Conservation (phyloP, 441 rosid species). For the Kokia cookei region DNA sequence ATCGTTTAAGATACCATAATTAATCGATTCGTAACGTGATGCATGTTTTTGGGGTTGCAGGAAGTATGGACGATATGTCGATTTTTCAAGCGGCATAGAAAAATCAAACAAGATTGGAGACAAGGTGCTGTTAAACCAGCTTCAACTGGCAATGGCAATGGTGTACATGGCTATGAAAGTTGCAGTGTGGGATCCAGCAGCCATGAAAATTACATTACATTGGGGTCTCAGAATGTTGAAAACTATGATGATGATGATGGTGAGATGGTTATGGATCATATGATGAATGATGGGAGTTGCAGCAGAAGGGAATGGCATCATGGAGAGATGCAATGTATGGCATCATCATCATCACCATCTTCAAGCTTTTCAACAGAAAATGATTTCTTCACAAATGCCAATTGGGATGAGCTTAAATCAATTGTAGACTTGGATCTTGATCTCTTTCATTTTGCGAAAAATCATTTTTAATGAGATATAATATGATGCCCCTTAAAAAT, state of each 20-base stretch:
- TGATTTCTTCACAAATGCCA: conserved; percentile 28
- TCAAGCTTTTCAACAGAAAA: conserved; percentile 17
- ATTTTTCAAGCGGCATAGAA: conserved; percentile 63
- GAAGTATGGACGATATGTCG: conserved; percentile 95
- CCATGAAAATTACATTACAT: conserved; percentile 44
- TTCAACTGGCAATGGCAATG: not conserved
- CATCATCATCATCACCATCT: conserved; percentile 13
- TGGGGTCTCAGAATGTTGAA: conserved; percentile 27
- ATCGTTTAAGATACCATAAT: no score
- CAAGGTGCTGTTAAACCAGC: conserved; percentile 31
- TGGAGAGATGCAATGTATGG: conserved; percentile 23
- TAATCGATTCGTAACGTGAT: no score
- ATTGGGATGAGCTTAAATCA: conserved; percentile 81
- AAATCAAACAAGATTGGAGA: conserved; percentile 53
- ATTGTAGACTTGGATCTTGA: conserved; percentile 59
- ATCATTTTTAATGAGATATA: no score
- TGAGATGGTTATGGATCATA: conserved; percentile 6
- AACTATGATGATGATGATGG: conserved; percentile 7
- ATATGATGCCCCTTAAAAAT: no score
- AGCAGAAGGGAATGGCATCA: conserved; percentile 16
- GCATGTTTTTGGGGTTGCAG: conserved; percentile 20
- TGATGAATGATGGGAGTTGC: conserved; percentile 8
- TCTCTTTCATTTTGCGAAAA: conserved; percentile 29
- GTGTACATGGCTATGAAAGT: conserved; percentile 14
- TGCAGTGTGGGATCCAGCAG: conserved; percentile 18